These are phyloP conservation scores for Geopyxis carbonaria DNA, from an alignment of 495 filamentous ascomycete species.

Conservation along the genomic window DNA sequence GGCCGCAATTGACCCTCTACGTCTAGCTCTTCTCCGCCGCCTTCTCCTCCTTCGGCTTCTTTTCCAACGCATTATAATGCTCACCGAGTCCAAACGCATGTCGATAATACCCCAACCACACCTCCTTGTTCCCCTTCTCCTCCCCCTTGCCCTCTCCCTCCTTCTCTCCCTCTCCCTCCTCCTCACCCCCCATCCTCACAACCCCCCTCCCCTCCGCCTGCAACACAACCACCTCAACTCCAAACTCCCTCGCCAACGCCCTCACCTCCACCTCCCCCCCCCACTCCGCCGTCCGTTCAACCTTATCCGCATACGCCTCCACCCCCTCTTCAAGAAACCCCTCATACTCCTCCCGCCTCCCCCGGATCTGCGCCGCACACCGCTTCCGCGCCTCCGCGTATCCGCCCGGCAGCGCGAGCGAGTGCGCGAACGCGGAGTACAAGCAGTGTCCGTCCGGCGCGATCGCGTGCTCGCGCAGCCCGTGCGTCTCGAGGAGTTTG, in stretches of 20 bases:
- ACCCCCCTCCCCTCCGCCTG: constrained; percentile 57
- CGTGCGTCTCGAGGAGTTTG: constrained; percentile 40
- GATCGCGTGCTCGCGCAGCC: constrained; percentile 59
- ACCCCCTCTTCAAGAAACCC: constrained; percentile 73
- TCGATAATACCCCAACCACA: constrained; percentile 92
- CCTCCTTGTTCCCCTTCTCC: constrained; percentile 31
- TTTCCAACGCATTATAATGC: constrained; percentile 83
- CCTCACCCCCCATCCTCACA: constrained; percentile 49
- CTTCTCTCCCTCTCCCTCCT: constrained; percentile 12
- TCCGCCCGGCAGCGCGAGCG: constrained; percentile 35
- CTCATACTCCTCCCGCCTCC: constrained; percentile 37
- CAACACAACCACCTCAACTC: constrained; percentile 66
- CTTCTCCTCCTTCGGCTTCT: constrained; percentile 21
- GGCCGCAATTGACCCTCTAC: too few species aligned
- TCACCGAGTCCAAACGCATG: constrained; percentile 86
- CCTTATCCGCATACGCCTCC: constrained; percentile 52
- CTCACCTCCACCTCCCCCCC: constrained; percentile 80
- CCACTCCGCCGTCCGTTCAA: constrained; percentile 87
- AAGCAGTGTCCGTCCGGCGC: constrained; percentile 87
- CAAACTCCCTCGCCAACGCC: constrained; percentile 69
- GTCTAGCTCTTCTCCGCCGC: too few species aligned
- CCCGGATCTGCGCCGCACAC: constrained; percentile 41
- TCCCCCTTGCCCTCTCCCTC: constrained; percentile 30
- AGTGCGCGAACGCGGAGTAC: constrained; percentile 83
- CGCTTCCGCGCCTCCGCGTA: constrained; percentile 38